phyloP scores from a whole-genome alignment of 2,329 filamentous ascomycete genomes.

The Aspergillus niger region DNA sequence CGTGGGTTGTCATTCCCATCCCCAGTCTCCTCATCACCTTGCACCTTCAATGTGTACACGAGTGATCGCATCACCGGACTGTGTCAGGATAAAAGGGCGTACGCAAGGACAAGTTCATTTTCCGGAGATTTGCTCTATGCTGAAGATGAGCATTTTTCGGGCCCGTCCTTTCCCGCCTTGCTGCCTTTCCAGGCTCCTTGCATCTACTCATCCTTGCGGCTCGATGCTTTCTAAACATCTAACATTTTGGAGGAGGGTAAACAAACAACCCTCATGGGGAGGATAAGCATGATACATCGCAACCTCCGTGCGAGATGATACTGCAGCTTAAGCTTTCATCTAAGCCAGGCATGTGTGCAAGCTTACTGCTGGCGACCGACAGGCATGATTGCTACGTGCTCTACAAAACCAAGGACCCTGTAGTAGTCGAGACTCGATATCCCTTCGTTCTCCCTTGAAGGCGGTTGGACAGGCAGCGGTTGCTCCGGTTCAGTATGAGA shows the following conservation, averaged over 20 bases:
- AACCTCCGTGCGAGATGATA: neutral
- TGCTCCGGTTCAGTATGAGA: neutral
- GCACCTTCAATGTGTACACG: neutral
- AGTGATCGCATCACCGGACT: slow-evolving; percentile 17
- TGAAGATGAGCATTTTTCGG: slow-evolving; percentile 3
- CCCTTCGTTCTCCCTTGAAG: slow-evolving; percentile 4
- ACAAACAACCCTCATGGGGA: neutral
- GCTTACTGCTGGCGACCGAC: neutral
- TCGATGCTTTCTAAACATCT: slow-evolving; percentile 8
- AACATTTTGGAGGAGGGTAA: neutral
- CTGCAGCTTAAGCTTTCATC: slow-evolving; percentile 5
- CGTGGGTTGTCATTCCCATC: slow-evolving; percentile 15
- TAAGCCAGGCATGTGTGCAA: slow-evolving; percentile 1
- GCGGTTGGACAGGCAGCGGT: slow-evolving; percentile 1
- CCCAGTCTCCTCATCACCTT: neutral
- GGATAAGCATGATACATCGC: slow-evolving; percentile 5
- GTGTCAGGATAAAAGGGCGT: neutral
- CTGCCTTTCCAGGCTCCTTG: slow-evolving; percentile 28
- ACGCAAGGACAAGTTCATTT: slow-evolving; percentile 15
- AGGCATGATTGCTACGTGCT: neutral
- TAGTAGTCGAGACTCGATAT: neutral
- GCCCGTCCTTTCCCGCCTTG: slow-evolving; percentile 8
- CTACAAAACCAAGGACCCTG: neutral
- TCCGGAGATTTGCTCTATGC: neutral
- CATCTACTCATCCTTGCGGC: slow-evolving; percentile 29